phyloP scores from a whole-genome alignment of 179 eudicot species.

The Patellifolia procumbens region DNA sequence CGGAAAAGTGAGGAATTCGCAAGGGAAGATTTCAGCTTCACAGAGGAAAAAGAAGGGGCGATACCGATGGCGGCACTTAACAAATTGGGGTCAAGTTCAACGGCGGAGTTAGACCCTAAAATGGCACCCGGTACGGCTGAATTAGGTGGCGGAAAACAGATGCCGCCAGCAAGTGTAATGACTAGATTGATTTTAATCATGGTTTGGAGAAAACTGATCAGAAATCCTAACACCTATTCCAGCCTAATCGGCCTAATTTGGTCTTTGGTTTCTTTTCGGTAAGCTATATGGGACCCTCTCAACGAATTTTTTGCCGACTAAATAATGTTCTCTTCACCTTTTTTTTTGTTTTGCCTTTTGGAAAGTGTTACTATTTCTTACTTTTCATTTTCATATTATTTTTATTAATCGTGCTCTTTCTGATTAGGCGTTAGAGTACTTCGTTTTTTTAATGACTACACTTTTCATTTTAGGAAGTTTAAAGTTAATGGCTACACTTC shows the following conservation, averaged over 20 bases:
- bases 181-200: slow-evolving; percentile 86
- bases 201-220: slow-evolving; percentile 93
- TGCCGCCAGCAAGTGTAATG: slow-evolving; percentile 95
- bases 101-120: slow-evolving; percentile 30
- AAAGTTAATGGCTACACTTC: too few relatives aligned
- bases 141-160: slow-evolving; percentile 41
- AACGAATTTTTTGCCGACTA: slow-evolving; percentile 21
- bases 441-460: too few relatives aligned
- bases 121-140: slow-evolving; percentile 9
- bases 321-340: slow-evolving; percentile 8
- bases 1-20: slow-evolving; percentile 31
- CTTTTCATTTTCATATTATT: too few relatives aligned
- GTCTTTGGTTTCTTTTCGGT: slow-evolving; percentile 78
- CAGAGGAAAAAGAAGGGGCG: slow-evolving; percentile 32
- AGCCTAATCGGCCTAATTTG: slow-evolving; percentile 86
- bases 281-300: slow-evolving; percentile 25
- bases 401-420: too few relatives aligned
- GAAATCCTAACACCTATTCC: slow-evolving; percentile 95
- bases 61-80: slow-evolving; percentile 21
- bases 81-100: slow-evolving; percentile 27
- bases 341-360: slow-evolving; percentile 12
- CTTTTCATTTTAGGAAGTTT: too few relatives aligned
- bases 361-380: slow-evolving; percentile 9
- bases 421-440: too few relatives aligned
- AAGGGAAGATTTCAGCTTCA: slow-evolving; percentile 29